phyloP scores from a whole-genome alignment of 148 eudicot genomes.

The Bassia scoparia region DNA sequence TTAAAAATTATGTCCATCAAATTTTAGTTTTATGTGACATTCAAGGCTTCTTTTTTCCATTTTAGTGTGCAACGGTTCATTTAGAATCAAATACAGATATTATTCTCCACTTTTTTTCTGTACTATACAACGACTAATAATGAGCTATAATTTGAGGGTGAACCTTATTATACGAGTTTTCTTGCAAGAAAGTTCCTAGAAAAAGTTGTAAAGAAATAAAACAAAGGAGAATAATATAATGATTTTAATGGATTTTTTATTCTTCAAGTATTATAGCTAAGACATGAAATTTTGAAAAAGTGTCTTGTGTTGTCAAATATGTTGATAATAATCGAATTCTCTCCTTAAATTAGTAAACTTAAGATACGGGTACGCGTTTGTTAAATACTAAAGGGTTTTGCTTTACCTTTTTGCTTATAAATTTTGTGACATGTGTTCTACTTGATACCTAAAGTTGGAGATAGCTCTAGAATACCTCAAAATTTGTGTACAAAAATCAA shows the following conservation, averaged over 20 bases:
- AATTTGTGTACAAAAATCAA: not conserved
- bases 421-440: not conserved
- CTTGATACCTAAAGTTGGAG: not conserved
- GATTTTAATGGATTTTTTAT: not conserved
- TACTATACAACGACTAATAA: not conserved
- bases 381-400: not conserved
- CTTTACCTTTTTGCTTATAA: not conserved
- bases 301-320: too few species aligned
- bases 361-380: too few species aligned
- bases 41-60: conserved; percentile 14
- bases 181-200: conserved; percentile 10
- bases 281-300: too few species aligned
- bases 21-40: conserved; percentile 11
- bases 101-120: conserved; percentile 16
- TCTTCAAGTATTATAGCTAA: not conserved
- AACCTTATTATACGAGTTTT: conserved; percentile 20
- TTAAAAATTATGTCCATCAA: conserved; percentile 13
- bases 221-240: not conserved
- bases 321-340: too few species aligned
- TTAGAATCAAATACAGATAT: conserved; percentile 20
- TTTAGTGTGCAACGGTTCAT: conserved; percentile 20
- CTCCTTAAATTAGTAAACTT: too few species aligned
- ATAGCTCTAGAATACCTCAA: not conserved
- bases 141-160: not conserved
- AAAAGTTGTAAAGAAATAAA: conserved; percentile 7